Conservation (phyloP, 176 grass and related monocot species). For the Bolboschoenus planiculmis region DNA sequence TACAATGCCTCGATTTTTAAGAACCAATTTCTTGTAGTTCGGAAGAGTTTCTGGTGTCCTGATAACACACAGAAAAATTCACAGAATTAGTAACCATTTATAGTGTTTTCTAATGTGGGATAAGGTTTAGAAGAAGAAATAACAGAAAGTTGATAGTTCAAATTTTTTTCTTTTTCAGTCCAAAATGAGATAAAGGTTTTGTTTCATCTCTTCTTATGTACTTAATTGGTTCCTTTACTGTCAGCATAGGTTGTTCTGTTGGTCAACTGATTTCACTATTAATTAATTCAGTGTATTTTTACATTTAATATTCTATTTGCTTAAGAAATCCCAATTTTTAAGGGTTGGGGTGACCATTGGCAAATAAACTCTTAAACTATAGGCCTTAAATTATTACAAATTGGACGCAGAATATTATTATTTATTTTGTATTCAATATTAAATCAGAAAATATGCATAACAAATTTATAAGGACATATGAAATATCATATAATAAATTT, state of each 20-base stretch:
- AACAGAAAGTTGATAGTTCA: neutral
- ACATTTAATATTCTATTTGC: neutral
- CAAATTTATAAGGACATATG: neutral
- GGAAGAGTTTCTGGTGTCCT: conserved; percentile 69
- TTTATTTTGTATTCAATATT: too few species aligned
- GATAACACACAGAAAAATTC: conserved; percentile 17
- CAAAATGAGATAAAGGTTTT: neutral
- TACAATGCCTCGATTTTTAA: conserved; percentile 53
- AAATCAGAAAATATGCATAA: neutral
- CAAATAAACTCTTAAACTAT: neutral
- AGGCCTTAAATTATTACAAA: neutral
- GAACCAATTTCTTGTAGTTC: conserved; percentile 63
- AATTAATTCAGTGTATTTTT: neutral
- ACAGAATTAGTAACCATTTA: neutral
- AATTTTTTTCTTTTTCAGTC: neutral
- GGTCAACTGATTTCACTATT: neutral
- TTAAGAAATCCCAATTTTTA: neutral
- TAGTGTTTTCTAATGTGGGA: neutral
- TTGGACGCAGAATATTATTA: too few species aligned
- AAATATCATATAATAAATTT: neutral
- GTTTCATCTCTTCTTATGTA: neutral
- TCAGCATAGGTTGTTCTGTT: neutral
- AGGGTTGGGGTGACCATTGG: neutral
- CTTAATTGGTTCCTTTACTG: neutral
- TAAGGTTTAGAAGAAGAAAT: neutral